Evolutionary conservation across 306 rosid species (phyloP).

Genomic region (Boehmeria nivea): DNA sequence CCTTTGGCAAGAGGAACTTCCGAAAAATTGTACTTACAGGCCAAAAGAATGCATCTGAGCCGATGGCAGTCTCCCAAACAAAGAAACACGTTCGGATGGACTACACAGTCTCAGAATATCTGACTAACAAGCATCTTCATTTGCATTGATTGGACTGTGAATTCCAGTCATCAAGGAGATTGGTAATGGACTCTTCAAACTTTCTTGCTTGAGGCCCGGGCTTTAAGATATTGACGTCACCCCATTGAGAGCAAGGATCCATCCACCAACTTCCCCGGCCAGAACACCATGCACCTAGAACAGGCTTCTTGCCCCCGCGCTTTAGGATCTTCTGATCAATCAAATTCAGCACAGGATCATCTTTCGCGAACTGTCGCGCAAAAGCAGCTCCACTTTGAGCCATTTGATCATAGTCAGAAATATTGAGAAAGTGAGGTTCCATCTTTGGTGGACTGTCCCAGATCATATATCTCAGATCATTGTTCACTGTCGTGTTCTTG

Average conservation of each 20-base stretch:
- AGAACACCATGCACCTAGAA: slow-evolving; percentile 82
- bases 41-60: slow-evolving; percentile 42
- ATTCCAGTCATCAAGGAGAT: slow-evolving; percentile 67
- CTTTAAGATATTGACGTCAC: slow-evolving; percentile 60
- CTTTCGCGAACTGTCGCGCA: slow-evolving; percentile 60
- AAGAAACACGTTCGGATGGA: too few species aligned
- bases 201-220: slow-evolving; percentile 75
- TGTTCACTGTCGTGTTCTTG: slow-evolving; percentile 78
- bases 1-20: too few species aligned
- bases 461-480: slow-evolving; percentile 71
- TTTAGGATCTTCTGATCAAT: slow-evolving; percentile 65
- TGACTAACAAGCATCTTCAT: slow-evolving; percentile 30
- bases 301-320: slow-evolving; percentile 44
- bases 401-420: slow-evolving; percentile 61
- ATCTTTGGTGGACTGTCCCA: slow-evolving; percentile 91
- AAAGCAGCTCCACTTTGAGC: slow-evolving; percentile 79
- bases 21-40: too few species aligned
- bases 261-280: slow-evolving; percentile 70
- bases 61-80: too few species aligned
- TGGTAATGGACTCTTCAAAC: slow-evolving; percentile 56
- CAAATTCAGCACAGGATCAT: slow-evolving; percentile 66
- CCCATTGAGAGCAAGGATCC: slow-evolving; percentile 89
- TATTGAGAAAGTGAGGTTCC: slow-evolving; percentile 79
- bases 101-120: slow-evolving; percentile 31
- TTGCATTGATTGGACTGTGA: slow-evolving; percentile 61